These are phyloP conservation scores for Margaritispora aquatica DNA, from an alignment of 495 filamentous ascomycete species.

Conservation along the genomic window DNA sequence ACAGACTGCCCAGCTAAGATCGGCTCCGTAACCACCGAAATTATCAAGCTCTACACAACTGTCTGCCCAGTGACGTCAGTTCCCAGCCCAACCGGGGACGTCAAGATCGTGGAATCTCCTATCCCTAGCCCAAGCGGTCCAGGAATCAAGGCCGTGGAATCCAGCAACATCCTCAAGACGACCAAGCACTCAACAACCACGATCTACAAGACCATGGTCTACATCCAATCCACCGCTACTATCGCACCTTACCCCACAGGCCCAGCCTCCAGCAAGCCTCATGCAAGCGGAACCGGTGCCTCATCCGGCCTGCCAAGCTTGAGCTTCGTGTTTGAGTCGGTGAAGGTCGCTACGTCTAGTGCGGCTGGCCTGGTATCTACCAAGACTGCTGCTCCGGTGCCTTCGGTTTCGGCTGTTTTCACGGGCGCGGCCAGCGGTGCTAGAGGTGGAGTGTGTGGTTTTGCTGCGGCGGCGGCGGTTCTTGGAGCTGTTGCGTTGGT, in stretches of 20 bases:
- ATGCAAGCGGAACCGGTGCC: not conserved
- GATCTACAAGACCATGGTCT: not conserved
- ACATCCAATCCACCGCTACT: not conserved
- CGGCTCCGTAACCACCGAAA: constrained; percentile 34
- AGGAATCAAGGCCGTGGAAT: not conserved
- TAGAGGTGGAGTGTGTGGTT: not conserved
- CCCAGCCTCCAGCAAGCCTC: not conserved
- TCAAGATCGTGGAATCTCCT: constrained; percentile 12
- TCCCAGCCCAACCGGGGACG: not conserved
- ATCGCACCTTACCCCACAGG: not conserved
- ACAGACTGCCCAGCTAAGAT: constrained; percentile 30
- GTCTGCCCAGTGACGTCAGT: constrained; percentile 35
- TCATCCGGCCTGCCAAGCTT: not conserved
- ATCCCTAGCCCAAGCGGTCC: constrained; percentile 4
- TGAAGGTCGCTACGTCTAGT: not conserved
- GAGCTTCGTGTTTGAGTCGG: not conserved
- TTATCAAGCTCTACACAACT: constrained; percentile 33
- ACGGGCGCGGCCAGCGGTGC: not conserved
- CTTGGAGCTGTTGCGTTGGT: not conserved
- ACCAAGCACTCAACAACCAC: not conserved
- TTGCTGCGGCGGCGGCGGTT: not conserved
- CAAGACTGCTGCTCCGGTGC: too few relatives aligned
- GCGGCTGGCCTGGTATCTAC: not conserved
- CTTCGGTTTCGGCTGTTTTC: not conserved
- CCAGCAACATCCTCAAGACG: not conserved